Evolutionary conservation across 2,329 filamentous ascomycete genomes (phyloP), one percentile per base, ranked within the genome.

Genomic region (Cordyceps farinosa): DNA sequence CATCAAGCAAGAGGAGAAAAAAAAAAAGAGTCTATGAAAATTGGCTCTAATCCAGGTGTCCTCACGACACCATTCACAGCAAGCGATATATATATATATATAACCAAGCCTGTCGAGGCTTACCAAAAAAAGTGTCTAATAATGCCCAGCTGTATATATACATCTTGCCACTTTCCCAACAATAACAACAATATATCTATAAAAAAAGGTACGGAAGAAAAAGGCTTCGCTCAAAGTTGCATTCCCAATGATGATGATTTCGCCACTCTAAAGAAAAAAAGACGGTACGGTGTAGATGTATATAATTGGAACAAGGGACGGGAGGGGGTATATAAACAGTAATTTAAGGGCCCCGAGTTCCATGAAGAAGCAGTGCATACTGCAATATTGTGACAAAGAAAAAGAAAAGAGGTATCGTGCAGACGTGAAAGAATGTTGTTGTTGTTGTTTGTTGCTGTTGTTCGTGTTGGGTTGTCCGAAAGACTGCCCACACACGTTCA

Each of bases 241-340:
- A 9, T 34, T 50, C 56, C 56, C 56, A 59, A 50, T 40, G 44
- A 59, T 59, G 32, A 40, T 29, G 22, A n/a, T 29, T 50, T 48
- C 44, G 56, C 45, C 45, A 17, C 48, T 59, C 15, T 50, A 44
- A 50, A 50, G n/a, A 27, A 40, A 50, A 50, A 45, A 51, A 51
- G 13, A 53, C 38, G 27, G 42, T 27, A 44, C 22, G 54, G 36
- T 44, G 15, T 57, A 22, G 45, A 30, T 54, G 10, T 38, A 9
- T 34, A 34, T 9, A 42, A 34, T 22, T 22, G 22, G 27, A 45
- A 45, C 22, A 32, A 56, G 27, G 40, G 9, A 48, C 22, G 15
- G 10, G 11, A 48, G 13, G 34, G 54, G 56, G 56, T 59, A 59
- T 59, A 59, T 29, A 38, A 59, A 40, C n/a, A 29, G 54, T 45